Conservation (phyloP, 1,139 yeast genomes). For the Kodamaea derodonti region DNA sequence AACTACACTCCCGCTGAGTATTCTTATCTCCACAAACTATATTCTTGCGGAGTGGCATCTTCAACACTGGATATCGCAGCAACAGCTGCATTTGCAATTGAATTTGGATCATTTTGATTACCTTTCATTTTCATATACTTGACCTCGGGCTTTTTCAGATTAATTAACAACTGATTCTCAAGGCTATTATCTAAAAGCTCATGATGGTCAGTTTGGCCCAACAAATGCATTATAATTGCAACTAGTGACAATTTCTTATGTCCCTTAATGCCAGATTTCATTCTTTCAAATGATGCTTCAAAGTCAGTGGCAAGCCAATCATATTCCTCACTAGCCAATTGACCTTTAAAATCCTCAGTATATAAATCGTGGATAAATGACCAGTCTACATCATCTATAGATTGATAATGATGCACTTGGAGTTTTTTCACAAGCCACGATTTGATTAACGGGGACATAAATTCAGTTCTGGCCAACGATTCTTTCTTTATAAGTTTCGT, state of each 20-base stretch:
- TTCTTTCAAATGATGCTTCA: constrained; percentile 32
- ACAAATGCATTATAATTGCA: constrained; percentile 20
- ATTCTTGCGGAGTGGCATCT: constrained; percentile 31
- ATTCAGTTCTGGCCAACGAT: constrained; percentile 46
- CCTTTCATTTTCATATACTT: constrained; percentile 3
- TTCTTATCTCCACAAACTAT: constrained; percentile 35
- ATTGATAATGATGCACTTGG: constrained; percentile 44
- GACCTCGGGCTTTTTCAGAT: background rate
- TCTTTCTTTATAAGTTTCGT: constrained; percentile 67
- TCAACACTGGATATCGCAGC: constrained; percentile 29
- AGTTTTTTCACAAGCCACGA: constrained; percentile 55
- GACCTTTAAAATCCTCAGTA: constrained; percentile 10
- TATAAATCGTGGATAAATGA: constrained; percentile 25
- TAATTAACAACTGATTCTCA: background rate
- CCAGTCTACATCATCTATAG: constrained; percentile 62
- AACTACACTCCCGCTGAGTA: too few relatives aligned
- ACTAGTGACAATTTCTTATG: constrained; percentile 23
- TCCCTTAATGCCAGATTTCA: constrained; percentile 29
- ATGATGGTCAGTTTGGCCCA: constrained; percentile 9
- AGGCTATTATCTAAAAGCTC: background rate
- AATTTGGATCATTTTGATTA: constrained; percentile 5
- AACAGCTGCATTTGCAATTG: constrained; percentile 35
- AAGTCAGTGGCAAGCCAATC: constrained; percentile 34
- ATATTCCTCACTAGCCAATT: constrained; percentile 7
- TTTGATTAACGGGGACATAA: constrained; percentile 48